phyloP scores from a whole-genome alignment of 2,329 filamentous ascomycete species.

The Colletotrichum sublineola region DNA sequence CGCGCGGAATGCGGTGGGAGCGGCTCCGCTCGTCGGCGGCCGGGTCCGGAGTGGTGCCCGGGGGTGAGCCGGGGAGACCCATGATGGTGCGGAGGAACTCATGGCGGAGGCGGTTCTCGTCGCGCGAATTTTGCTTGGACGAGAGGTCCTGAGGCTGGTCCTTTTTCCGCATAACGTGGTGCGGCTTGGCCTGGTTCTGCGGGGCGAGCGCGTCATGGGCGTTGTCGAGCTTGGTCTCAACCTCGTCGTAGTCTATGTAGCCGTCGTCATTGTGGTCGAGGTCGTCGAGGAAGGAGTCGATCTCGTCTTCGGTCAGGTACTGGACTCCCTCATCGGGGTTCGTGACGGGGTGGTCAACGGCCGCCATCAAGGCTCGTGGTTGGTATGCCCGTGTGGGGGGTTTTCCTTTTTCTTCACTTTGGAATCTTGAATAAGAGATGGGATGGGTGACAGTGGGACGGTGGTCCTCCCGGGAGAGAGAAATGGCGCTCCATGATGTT shows the following conservation, averaged over 20 bases:
- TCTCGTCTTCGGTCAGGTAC: conserved; percentile 62
- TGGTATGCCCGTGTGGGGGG: conserved; percentile 12
- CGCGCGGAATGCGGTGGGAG: conserved; percentile 57
- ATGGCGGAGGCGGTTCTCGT: conserved; percentile 57
- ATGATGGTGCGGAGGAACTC: conserved; percentile 66
- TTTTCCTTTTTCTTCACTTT: neutral
- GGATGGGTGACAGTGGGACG: neutral
- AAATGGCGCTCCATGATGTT: neutral
- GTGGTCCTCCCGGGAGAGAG: neutral
- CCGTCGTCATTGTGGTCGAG: conserved; percentile 66
- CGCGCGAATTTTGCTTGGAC: conserved; percentile 43
- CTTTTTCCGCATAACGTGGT: conserved; percentile 58
- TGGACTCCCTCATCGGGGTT: conserved; percentile 46
- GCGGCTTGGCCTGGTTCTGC: conserved; percentile 53
- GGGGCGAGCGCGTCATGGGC: conserved; percentile 65
- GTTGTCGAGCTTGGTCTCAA: conserved; percentile 66
- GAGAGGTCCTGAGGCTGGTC: conserved; percentile 46
- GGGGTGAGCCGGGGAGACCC: conserved; percentile 53
- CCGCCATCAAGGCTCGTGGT: conserved; percentile 37
- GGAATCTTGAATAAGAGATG: neutral
- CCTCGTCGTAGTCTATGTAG: conserved; percentile 63
- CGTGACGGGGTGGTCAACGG: conserved; percentile 46
- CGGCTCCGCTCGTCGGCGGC: conserved; percentile 58
- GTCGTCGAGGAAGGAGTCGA: conserved; percentile 64
- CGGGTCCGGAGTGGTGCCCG: conserved; percentile 58